phyloP scores from a whole-genome alignment of 2,329 filamentous ascomycete genomes.

The Corinectria fuckeliana region DNA sequence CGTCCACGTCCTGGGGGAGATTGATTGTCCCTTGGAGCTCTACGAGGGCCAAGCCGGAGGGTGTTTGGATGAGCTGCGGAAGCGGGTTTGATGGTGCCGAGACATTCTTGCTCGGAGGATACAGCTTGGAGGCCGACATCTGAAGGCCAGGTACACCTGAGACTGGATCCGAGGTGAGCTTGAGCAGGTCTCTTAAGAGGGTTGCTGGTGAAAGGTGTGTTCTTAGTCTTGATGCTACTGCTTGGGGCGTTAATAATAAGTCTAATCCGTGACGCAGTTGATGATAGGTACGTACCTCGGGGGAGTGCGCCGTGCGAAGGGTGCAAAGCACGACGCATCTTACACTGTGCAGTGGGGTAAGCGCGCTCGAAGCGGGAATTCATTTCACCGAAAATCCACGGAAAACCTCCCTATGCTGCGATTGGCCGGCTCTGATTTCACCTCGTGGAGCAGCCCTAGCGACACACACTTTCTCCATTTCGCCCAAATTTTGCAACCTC shows the following conservation, averaged over 20 bases:
- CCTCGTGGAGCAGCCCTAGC: slow-evolving; percentile 47
- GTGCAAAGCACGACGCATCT: background rate
- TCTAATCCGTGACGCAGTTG: background rate
- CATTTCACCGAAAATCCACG: slow-evolving; percentile 28
- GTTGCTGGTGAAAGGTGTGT: background rate
- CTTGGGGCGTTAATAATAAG: background rate
- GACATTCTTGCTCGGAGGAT: slow-evolving; percentile 46
- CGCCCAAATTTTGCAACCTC: slow-evolving; percentile 43
- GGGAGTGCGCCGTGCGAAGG: slow-evolving; percentile 1
- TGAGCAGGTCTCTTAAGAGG: no score
- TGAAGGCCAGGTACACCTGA: background rate
- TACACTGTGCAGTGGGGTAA: slow-evolving; percentile 17
- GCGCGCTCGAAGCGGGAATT: slow-evolving; percentile 23
- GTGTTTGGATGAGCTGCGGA: slow-evolving; percentile 85
- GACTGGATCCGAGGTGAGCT: background rate
- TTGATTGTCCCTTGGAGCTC: slow-evolving; percentile 94
- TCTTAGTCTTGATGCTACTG: background rate
- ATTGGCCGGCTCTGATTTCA: slow-evolving; percentile 42
- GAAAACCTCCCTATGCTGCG: slow-evolving; percentile 22
- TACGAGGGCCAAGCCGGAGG: slow-evolving; percentile 84
- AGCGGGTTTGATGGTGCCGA: slow-evolving; percentile 60
- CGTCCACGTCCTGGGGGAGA: slow-evolving; percentile 58
- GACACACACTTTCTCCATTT: slow-evolving; percentile 51
- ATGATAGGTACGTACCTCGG: background rate
- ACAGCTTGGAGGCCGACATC: slow-evolving; percentile 49